Base-by-base conservation (phyloP, 805 yeast genomes). In the Wickerhamiella azymoides region DNA sequence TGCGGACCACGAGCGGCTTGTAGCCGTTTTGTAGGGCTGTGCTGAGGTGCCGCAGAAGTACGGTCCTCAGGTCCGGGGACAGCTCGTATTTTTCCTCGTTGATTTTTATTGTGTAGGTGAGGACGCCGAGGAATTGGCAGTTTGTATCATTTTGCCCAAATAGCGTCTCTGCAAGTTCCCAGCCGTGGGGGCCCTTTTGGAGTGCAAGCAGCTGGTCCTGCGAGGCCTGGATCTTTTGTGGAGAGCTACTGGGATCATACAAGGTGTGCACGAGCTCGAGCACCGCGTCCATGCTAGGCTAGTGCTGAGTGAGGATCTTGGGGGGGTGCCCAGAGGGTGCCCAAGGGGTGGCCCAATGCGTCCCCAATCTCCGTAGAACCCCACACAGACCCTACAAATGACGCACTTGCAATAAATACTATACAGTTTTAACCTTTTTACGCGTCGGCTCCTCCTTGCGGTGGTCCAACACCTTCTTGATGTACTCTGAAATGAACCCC, bases 51-150 rank as follows among this genome's bases (percentile, higher is more conserved):
- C 19, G 36, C 11, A 61, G 43, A 21, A 61, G 47, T 18, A 50
- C 55, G 14, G 32, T 14, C 27, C 46, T 35, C 13, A 47, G 36
- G 3, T 37, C 32, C 0, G 10, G 39, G 7, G 30, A 48, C 10
- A 25, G 49, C 48, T 7, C 49, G 36, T 33, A 16, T 5, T 25
- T 32, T 17, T 50, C 47, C 10, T 47, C 48, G 40, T 52, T 49
- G 11, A 55, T 43, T 27, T 53, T 47, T 16, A 84, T 92, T 0
- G 84, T 72, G 48, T 75, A 77, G 0, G 94, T 84, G 47, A 82
- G 68, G 0, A 93, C 94, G 0, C 94, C 95, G 55, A 84, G 79
- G 58, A 80, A 84, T 55, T 77, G 75, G 32, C 62, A 58, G 37
- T 62, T 55, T 4, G 65, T 54, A 21, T 59, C 56, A 14, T 50